phyloP scores from a whole-genome alignment of 2,329 filamentous ascomycete species.

The Penicillium sp. region DNA sequence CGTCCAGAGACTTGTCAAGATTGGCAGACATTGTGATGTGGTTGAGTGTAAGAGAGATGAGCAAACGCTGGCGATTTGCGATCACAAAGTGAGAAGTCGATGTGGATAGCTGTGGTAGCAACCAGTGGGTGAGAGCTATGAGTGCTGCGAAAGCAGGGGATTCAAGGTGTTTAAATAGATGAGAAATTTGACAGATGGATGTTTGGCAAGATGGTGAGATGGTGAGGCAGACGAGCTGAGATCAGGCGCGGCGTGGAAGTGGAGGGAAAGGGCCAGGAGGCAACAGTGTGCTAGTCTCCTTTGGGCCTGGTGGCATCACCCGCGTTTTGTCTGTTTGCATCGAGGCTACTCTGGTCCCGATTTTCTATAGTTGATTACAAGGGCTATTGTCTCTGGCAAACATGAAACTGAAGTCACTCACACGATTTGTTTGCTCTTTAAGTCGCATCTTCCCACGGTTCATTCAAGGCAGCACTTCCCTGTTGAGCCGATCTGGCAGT shows the following conservation, averaged over 20 bases:
- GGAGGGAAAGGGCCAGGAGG: constrained; percentile 10
- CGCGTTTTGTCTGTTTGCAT: constrained; percentile 14
- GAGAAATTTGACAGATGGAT: constrained; percentile 3
- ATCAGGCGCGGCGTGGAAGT: constrained; percentile 5
- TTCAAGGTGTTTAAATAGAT: not conserved
- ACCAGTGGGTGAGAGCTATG: constrained; percentile 6
- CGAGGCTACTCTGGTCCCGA: constrained; percentile 2
- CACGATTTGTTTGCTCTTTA: too few relatives aligned
- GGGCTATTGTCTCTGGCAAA: too few relatives aligned
- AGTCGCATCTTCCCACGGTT: too few relatives aligned
- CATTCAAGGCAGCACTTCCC: too few relatives aligned
- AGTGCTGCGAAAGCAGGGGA: constrained; percentile 9
- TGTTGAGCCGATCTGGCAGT: too few relatives aligned
- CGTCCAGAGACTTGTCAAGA: constrained; percentile 93
- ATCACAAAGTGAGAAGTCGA: constrained; percentile 8
- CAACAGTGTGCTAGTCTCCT: constrained; percentile 6
- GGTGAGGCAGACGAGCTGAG: not conserved
- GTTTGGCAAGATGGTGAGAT: constrained; percentile 6
- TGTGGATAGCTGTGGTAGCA: constrained; percentile 1
- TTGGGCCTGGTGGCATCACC: constrained; percentile 12
- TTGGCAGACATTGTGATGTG: constrained; percentile 73
- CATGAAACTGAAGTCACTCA: too few relatives aligned
- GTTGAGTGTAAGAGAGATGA: constrained; percentile 6
- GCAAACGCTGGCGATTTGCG: constrained; percentile 14
- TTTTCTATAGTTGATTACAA: not conserved